phyloP scores from a whole-genome alignment of 441 rosid genomes.

The Erysimum cheiri region DNA sequence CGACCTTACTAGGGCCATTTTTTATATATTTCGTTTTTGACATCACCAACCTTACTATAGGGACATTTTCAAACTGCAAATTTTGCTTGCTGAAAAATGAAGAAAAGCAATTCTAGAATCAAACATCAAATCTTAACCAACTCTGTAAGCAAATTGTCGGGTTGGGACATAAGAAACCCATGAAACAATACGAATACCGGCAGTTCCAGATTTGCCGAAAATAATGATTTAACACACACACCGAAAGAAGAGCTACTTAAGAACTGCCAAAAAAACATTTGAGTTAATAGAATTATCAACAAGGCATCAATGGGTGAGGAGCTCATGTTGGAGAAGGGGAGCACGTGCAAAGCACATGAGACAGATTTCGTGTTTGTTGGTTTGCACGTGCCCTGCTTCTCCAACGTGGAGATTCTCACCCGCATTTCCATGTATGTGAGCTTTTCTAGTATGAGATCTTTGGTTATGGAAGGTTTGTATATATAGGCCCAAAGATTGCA shows the following conservation, averaged over 20 bases:
- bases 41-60: no score
- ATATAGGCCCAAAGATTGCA: slow-evolving; percentile 40
- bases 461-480: slow-evolving; percentile 34
- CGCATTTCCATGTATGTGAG: slow-evolving; percentile 23
- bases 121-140: neutral
- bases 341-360: slow-evolving; percentile 71
- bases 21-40: no score
- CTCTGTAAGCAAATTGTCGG: neutral
- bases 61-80: no score
- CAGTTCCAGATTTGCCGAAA: no score
- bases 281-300: neutral
- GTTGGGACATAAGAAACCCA: neutral
- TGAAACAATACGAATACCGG: neutral
- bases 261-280: neutral
- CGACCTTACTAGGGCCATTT: neutral
- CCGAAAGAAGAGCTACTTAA: neutral
- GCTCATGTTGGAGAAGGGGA: slow-evolving; percentile 86
- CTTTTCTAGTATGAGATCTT: slow-evolving; percentile 29
- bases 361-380: slow-evolving; percentile 14
- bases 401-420: slow-evolving; percentile 81
- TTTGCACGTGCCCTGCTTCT: slow-evolving; percentile 99
- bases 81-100: no score
- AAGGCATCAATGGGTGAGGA: slow-evolving; percentile 49
- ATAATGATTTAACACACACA: neutral
- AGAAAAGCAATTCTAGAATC: no score